phyloP scores from a whole-genome alignment of 257 asterid species.

The Petrea volubilis region DNA sequence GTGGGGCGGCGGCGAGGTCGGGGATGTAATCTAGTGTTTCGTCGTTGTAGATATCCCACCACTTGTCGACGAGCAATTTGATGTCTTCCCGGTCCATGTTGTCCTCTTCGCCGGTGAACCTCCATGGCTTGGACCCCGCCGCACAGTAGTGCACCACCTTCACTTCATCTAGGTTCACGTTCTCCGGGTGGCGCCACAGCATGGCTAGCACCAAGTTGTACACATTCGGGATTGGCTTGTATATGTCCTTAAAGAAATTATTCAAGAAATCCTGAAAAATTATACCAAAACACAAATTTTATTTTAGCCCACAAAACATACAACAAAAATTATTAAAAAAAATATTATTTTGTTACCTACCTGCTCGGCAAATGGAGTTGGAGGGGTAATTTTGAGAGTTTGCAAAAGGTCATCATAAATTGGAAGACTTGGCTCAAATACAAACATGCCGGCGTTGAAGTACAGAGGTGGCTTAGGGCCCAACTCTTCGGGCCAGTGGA shows the following conservation, averaged over 20 bases:
- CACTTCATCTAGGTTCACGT: constrained; percentile 24
- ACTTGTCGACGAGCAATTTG: constrained; percentile 24
- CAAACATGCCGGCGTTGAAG: constrained; percentile 33
- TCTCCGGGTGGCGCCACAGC: constrained; percentile 38
- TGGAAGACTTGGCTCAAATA: constrained; percentile 20
- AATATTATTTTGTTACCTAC: neutral
- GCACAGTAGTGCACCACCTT: constrained; percentile 38
- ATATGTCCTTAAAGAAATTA: constrained; percentile 26
- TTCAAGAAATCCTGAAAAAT: constrained; percentile 37
- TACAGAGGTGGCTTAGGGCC: constrained; percentile 27
- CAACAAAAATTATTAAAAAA: no score
- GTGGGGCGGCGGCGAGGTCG: neutral
- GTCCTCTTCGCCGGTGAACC: constrained; percentile 25
- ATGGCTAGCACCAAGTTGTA: constrained; percentile 33
- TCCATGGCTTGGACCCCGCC: constrained; percentile 33
- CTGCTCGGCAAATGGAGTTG: constrained; percentile 36
- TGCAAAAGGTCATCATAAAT: constrained; percentile 24
- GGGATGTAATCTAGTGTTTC: constrained; percentile 4
- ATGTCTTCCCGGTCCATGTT: constrained; percentile 33
- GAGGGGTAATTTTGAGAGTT: constrained; percentile 21
- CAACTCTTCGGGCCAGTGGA: constrained; percentile 20
- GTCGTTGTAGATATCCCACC: constrained; percentile 24
- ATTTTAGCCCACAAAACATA: no score
- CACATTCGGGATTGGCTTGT: constrained; percentile 21
- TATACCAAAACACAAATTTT: no score